Base-by-base conservation (phyloP, 305 asterid genomes). In the Fraxinus xanthoxyloides region DNA sequence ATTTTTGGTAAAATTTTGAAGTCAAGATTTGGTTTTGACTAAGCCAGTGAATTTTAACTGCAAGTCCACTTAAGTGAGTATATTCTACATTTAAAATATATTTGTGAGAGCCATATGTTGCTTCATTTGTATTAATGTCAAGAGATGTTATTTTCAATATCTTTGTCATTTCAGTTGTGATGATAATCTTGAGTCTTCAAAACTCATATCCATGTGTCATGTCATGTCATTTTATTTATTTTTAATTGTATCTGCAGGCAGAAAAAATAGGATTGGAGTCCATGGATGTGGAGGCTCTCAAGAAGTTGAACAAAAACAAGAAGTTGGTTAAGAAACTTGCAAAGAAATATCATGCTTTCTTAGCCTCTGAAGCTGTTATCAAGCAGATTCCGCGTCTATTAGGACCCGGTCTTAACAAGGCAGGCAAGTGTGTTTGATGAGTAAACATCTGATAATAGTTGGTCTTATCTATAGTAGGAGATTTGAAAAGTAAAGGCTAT, bases 341-440 rank as follows among this genome's bases (percentile, higher is more conserved):
- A 3, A 92, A 92, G 91, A 90, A 84, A 65, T 92, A 92, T 75
- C 95, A 92, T 77, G 95, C 93, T 82, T 90, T 92, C 91, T 83
- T 90, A 80, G 93, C 95, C 31, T 92, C 95, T 0, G 95, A 92
- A 83, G 88, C 95, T 70, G 93, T 92, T 80, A 90, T 90, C 79
- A 92, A 92, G 90, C 95, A 90, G 90, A 92, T 92, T 85, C 93
- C 95, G 2, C 93, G 95, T 86, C 93, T 92, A 38, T 36, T 92
- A 38, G 97, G 97, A 0, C 97, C 97, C 7, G 97, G 94, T 76
- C 90, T 92, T 32, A 92, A 91, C 91, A 92, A 92, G 88, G 94
- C 94, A 89, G 97, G 97, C 89, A 82, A 84, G 94, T 90, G 56
- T 12, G 54, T 12, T 24, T 17, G 75, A 63, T 19, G 0, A 26